Base-by-base conservation (phyloP, 306 rosid genomes). In the Cicer chorassanicum region DNA sequence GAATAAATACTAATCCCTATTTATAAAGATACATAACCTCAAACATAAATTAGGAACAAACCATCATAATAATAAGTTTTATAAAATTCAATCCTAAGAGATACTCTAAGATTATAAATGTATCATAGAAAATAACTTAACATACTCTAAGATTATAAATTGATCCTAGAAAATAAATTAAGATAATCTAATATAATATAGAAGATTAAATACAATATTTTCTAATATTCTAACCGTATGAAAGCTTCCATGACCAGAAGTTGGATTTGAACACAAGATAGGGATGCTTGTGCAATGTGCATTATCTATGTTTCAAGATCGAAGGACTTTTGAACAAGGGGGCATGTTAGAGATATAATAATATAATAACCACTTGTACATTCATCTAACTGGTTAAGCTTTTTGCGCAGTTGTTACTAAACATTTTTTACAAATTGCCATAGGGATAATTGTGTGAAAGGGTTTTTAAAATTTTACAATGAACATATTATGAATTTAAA, bases 221-320 rank as follows among this genome's bases (percentile, higher is more conserved):
- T 29, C 5, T 29, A 29, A 29, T 29, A 29, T 29, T 29, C 36
- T 29, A 29, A 29, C 36, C 5, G 36, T 57, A 19, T 24, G 6
- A 21, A 57, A 57, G 7, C 38, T 57, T 11, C 40, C 12, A 1
- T 55, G 36, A 56, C 38, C 29, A 60, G 66, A 60, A 60, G 9
- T 13, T 61, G 21, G 38, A 38, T 61, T 61, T 61, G 45, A 61
- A 61, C 19, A 38, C 67, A 39, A 61, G 10, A 63, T 63, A 38
- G 12, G 29, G 15, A 1, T 6, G 11, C 11, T 45, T 24, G 7
- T 67, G 41, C 41, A 46, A 21, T 24, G 7, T 67, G 41, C 41
- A 13, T 45, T 67, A 4, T 44, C 38, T 1, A 6, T 46, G 42
- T 14, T 45, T 67, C 41, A 66, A 7, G 13, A 44, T 5, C 40